These are phyloP conservation scores for Penicillium bialowiezense DNA, from an alignment of 495 filamentous ascomycete genomes.

Conservation along the genomic window DNA sequence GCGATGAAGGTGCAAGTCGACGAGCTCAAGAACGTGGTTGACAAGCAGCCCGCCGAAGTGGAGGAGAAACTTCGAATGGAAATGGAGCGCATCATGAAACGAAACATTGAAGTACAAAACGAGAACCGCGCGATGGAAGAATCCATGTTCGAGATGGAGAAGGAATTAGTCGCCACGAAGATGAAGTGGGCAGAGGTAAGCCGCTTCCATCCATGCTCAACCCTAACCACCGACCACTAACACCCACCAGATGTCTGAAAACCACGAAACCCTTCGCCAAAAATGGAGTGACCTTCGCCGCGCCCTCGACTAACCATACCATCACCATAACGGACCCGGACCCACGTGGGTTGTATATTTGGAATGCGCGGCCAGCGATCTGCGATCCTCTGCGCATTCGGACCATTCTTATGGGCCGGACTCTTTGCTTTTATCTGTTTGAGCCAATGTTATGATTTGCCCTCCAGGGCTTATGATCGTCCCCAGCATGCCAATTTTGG, in stretches of 20 bases:
- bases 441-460: slow-evolving; percentile 11
- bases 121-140: slow-evolving; percentile 89
- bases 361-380: slow-evolving; percentile 12
- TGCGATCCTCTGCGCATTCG: slow-evolving; percentile 17
- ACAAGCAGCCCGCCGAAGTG: slow-evolving; percentile 85
- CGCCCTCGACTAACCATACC: slow-evolving; percentile 48
- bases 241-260: slow-evolving; percentile 44
- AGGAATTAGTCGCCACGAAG: slow-evolving; percentile 88
- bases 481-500: slow-evolving; percentile 9
- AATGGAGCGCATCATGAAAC: slow-evolving; percentile 88
- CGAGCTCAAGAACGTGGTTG: slow-evolving; percentile 79
- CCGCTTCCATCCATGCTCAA: not conserved
- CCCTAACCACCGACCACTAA: slow-evolving; percentile 8
- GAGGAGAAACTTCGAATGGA: slow-evolving; percentile 78
- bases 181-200: slow-evolving; percentile 90
- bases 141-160: slow-evolving; percentile 90
- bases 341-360: slow-evolving; percentile 26
- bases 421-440: slow-evolving; percentile 7
- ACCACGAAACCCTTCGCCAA: slow-evolving; percentile 72
- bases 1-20: slow-evolving; percentile 75
- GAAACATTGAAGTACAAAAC: slow-evolving; percentile 91
- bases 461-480: not conserved
- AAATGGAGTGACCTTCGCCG: slow-evolving; percentile 82
- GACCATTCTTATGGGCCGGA: slow-evolving; percentile 16
- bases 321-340: not conserved